Conservation (phyloP, 345 rosid genomes). For the Isatis tinctoria region DNA sequence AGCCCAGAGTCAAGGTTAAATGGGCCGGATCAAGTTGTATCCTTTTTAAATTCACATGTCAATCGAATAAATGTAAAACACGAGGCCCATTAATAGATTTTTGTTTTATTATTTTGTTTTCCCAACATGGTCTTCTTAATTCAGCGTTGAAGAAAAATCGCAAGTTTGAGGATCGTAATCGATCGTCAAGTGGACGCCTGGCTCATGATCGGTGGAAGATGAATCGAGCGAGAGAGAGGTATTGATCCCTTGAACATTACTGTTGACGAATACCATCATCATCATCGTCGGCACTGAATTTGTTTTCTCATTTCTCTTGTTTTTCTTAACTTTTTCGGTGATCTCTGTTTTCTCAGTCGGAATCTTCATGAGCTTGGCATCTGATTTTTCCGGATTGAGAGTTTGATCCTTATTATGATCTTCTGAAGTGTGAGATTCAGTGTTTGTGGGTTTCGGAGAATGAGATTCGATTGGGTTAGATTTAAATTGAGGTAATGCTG, state of each 20-base stretch:
- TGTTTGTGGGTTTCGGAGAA: not conserved
- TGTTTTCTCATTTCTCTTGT: not conserved
- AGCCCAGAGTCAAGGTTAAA: not conserved
- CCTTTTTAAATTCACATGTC: not conserved
- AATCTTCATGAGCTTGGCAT: not conserved
- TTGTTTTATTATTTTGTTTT: not conserved
- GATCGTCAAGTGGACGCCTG: slow-evolving; percentile 29
- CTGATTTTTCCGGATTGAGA: not conserved
- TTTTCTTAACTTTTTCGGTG: not conserved
- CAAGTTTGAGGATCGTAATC: not conserved
- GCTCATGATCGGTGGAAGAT: slow-evolving; percentile 26
- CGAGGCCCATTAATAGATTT: not conserved
- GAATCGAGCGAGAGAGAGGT: slow-evolving; percentile 27
- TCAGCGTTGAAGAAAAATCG: not conserved
- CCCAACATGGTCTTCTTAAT: not conserved
- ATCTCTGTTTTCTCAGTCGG: not conserved
- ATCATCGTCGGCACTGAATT: not conserved
- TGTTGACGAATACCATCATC: slow-evolving; percentile 19
- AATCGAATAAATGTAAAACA: not conserved
- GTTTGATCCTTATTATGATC: not conserved
- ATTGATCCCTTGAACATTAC: slow-evolving; percentile 31
- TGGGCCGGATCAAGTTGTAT: not conserved
- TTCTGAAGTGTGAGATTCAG: not conserved
- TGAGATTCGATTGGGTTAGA: not conserved
- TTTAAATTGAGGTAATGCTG: not conserved